Conservation (phyloP, 2,329 filamentous ascomycete genomes). For the Trichoderma koningii region DNA sequence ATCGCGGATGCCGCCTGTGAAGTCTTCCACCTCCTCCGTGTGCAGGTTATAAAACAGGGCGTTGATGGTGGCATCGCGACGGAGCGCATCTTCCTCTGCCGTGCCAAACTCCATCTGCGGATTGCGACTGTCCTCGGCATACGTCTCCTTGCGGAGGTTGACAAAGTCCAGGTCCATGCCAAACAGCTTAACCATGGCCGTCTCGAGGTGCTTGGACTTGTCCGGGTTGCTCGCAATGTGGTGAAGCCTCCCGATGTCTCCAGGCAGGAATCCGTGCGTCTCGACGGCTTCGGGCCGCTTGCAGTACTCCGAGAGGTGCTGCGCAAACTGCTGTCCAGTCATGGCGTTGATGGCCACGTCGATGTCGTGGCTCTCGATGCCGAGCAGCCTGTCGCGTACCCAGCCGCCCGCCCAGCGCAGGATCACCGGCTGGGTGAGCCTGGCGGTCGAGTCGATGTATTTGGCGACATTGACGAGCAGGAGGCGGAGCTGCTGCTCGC, state of each 20-base stretch:
- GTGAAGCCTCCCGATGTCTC: constrained; percentile 74
- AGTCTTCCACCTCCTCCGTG: constrained; percentile 77
- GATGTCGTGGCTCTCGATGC: constrained; percentile 74
- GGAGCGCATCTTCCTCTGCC: constrained; percentile 82
- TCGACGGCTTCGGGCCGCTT: constrained; percentile 59
- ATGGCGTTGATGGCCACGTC: constrained; percentile 84
- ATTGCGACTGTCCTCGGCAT: constrained; percentile 84
- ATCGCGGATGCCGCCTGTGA: constrained; percentile 77
- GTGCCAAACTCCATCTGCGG: constrained; percentile 94
- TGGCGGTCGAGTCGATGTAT: constrained; percentile 54
- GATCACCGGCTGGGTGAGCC: constrained; percentile 57
- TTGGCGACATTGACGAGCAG: constrained; percentile 81
- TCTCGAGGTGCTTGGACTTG: constrained; percentile 95
- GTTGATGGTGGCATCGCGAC: constrained; percentile 91
- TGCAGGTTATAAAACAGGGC: constrained; percentile 94
- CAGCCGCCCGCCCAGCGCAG: constrained; percentile 83
- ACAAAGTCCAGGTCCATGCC: constrained; percentile 91
- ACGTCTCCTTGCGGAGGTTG: constrained; percentile 89
- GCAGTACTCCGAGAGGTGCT: constrained; percentile 69
- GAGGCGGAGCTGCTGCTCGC: constrained; percentile 71
- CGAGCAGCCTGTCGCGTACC: constrained; percentile 82
- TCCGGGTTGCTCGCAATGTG: constrained; percentile 91
- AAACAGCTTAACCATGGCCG: constrained; percentile 81
- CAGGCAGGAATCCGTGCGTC: constrained; percentile 59
- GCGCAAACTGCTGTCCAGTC: constrained; percentile 77